Base-by-base conservation (phyloP, 2,329 filamentous ascomycete species). In the Fusarium pseudocircinatum region DNA sequence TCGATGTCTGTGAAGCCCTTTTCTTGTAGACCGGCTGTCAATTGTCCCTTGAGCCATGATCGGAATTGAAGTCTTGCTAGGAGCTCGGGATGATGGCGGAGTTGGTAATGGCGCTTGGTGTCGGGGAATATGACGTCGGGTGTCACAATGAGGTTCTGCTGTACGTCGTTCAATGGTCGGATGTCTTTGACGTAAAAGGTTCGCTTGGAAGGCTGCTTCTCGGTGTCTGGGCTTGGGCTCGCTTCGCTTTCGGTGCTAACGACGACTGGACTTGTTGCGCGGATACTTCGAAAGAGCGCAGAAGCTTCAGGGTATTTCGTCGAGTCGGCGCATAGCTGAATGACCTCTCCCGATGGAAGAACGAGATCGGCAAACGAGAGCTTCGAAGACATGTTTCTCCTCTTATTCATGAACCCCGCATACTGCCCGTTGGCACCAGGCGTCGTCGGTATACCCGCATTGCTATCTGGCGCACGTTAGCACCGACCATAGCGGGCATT, bases 71-170 rank as follows among this genome's bases (percentile, higher is more conserved):
- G 86, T 8, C 95, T 90, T 3, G 92, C 83, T 28, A 90, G 89
- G 9, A 98, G 84, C 26, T 88, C 83, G 13, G 84, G 81, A 62
- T 95, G 91, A 60, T 94, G 96, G 36, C 95, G 91, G 49, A 99
- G 87, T 76, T 98, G 95, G 24, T 98, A 84, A 81, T 98, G 94
- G 28, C 96, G 91, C 64, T 93, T 88, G 54, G 93, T 89, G 0
- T 91, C 89, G 1, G 93, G 88, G 78, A 96, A 97, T 0, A 91
- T 87, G 4, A 92, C 93, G 53, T 93, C 91, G 22, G 90, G 85
- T 4, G 92, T 93, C 70, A 97, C 90, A 67, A 96, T 91, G 63
- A 97, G 90, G 70, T 95, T 90, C 47, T 89, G 88, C 0, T 82
- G 80, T 4, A 83, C 76, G 13, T 72, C 78, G 54, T 84, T 84